Conservation (phyloP, 495 filamentous ascomycete genomes). For the Hypoxylon crocopeplum region DNA sequence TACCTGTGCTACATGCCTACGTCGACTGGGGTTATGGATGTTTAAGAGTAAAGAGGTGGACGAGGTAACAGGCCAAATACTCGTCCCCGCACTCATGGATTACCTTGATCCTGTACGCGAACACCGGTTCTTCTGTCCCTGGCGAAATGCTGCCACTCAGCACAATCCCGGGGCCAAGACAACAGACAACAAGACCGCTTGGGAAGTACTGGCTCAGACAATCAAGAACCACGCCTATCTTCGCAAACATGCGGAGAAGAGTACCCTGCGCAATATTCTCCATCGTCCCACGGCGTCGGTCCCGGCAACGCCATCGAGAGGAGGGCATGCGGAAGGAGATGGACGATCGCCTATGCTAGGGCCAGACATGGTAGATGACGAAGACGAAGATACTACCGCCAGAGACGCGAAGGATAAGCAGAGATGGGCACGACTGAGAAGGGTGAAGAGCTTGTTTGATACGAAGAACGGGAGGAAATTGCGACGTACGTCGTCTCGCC, state of each 20-base stretch:
- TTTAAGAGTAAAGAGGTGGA: conserved; percentile 70
- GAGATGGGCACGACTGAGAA: conserved; percentile 59
- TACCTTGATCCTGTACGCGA: conserved; percentile 71
- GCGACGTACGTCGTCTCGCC: conserved; percentile 40
- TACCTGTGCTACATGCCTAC: conserved; percentile 83
- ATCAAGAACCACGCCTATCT: conserved; percentile 56
- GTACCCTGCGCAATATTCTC: conserved; percentile 19
- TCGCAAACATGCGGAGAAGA: conserved; percentile 38
- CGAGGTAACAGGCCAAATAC: conserved; percentile 51
- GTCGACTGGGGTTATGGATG: conserved; percentile 91
- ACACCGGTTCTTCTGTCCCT: conserved; percentile 84
- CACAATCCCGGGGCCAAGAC: conserved; percentile 48
- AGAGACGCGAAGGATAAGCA: conserved; percentile 62
- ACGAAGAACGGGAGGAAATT: conserved; percentile 56
- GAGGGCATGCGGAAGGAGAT: conserved; percentile 21
- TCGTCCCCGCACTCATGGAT: conserved; percentile 64
- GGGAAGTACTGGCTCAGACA: conserved; percentile 53
- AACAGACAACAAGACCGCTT: conserved; percentile 46
- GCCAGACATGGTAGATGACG: conserved; percentile 35
- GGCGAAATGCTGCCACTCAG: conserved; percentile 70
- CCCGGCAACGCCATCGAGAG: conserved; percentile 31
- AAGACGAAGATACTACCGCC: conserved; percentile 50
- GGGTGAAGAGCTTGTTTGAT: conserved; percentile 65
- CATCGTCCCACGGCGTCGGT: conserved; percentile 37
- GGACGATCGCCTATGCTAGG: conserved; percentile 9